These are phyloP conservation scores for Diaporthe vaccinii DNA, from an alignment of 2,329 filamentous ascomycete genomes.

Conservation along the genomic window DNA sequence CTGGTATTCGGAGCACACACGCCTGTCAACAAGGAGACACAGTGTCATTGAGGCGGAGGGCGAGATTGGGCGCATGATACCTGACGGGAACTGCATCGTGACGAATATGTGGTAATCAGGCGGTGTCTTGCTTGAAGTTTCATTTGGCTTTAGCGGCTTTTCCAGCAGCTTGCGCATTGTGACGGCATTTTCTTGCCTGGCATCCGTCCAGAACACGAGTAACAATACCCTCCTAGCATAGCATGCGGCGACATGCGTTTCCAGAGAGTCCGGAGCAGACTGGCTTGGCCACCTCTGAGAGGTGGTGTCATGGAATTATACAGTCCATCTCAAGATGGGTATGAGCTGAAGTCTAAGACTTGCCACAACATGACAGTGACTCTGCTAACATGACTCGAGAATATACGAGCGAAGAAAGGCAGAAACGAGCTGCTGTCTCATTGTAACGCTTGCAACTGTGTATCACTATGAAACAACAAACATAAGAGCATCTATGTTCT, in stretches of 20 bases:
- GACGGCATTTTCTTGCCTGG: background rate
- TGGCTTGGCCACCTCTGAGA: background rate
- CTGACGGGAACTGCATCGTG: background rate
- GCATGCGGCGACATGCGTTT: slow-evolving; percentile 1
- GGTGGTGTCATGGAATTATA: background rate
- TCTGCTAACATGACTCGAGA: background rate
- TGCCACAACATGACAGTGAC: background rate
- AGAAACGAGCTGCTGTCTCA: background rate
- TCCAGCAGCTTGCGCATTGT: background rate
- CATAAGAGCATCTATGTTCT: slow-evolving; percentile 44
- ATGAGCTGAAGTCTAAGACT: background rate
- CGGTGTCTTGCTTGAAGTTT: background rate
- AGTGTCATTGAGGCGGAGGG: slow-evolving; percentile 77
- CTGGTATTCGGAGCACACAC: slow-evolving; percentile 81
- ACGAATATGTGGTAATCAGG: background rate
- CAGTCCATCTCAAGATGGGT: background rate
- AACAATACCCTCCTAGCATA: slow-evolving; percentile 8
- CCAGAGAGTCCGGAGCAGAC: background rate
- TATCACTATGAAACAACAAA: background rate
- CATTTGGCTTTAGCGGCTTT: background rate
- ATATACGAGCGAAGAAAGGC: background rate
- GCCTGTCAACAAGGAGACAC: slow-evolving; percentile 84
- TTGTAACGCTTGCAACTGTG: background rate
- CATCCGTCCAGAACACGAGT: background rate
- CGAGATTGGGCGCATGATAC: background rate